These are phyloP conservation scores for Apophysomyces sp. DNA, from an alignment of 371 early-diverging fungal species.

Conservation along the genomic window DNA sequence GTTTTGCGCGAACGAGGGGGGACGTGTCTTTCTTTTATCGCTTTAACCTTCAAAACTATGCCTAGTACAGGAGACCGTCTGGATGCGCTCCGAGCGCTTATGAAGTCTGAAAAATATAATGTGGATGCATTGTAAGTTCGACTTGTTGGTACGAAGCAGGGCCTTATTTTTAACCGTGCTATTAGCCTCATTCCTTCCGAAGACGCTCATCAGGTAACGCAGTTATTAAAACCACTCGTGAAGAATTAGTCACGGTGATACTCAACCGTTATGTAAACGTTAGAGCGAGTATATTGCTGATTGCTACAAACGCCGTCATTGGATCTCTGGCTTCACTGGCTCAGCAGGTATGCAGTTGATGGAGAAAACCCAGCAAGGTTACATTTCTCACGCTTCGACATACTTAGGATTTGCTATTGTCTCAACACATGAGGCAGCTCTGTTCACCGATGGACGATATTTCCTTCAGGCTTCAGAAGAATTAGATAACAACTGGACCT, in stretches of 20 bases:
- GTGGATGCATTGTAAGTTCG: constrained; percentile 73
- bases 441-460: constrained; percentile 99
- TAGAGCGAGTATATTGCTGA: constrained; percentile 97
- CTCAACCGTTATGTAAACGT: not conserved
- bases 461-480: constrained; percentile 96
- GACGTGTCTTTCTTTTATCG: not conserved
- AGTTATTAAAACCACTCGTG: not conserved
- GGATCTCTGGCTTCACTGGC: constrained; percentile 98
- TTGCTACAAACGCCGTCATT: constrained; percentile 90
- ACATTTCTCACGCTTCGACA: not conserved
- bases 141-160: not conserved
- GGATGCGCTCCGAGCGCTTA: constrained; percentile 66
- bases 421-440: constrained; percentile 64
- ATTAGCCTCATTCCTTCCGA: constrained; percentile 87
- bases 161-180: not conserved
- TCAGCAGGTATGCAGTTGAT: constrained; percentile 72
- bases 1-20: not conserved
- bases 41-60: constrained; percentile 16
- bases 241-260: not conserved
- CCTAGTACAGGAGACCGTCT: constrained; percentile 60
- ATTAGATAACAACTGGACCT: constrained; percentile 86
- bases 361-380: not conserved
- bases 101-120: constrained; percentile 60
- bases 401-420: constrained; percentile 76
- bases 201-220: constrained; percentile 91